Evolutionary conservation across 2,329 filamentous ascomycete species (phyloP).

Genomic region (Fusarium sp.): DNA sequence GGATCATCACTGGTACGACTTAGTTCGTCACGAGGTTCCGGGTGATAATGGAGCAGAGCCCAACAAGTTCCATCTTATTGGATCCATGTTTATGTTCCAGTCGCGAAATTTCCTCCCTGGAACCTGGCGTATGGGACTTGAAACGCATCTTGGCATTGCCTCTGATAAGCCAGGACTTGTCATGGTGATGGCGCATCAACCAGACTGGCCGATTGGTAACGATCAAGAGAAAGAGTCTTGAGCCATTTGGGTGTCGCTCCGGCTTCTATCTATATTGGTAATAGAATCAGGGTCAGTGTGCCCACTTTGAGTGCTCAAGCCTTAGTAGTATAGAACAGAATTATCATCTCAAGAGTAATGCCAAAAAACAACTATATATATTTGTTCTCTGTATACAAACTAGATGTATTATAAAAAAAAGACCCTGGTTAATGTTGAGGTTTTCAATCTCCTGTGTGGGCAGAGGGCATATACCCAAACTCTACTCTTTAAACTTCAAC

Average conservation of each 20-base stretch:
- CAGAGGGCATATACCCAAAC: too few species aligned
- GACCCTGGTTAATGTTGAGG: too few species aligned
- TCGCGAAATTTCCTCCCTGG: conserved; percentile 5
- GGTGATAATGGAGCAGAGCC: conserved; percentile 15
- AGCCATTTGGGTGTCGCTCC: neutral
- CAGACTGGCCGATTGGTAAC: conserved; percentile 18
- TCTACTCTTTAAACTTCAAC: too few species aligned
- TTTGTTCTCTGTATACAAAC: too few species aligned
- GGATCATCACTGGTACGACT: conserved; percentile 30
- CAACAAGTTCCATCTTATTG: conserved; percentile 34
- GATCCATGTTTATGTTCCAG: conserved; percentile 35
- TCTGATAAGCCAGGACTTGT: conserved; percentile 23
- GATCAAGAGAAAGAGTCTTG: conserved; percentile 14
- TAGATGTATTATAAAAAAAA: too few species aligned
- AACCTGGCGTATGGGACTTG: conserved; percentile 27
- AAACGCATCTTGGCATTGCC: conserved; percentile 31
- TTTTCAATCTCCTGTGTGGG: too few species aligned
- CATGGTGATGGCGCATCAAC: conserved; percentile 26
- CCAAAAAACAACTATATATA: too few species aligned
- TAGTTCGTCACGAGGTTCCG: conserved; percentile 31
- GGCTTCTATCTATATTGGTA: neutral
- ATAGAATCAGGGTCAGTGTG: too few species aligned
- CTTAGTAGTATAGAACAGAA: too few species aligned
- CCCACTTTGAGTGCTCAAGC: too few species aligned
- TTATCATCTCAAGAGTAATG: too few species aligned